These are phyloP conservation scores for Papiliotrema fonsecae DNA, from an alignment of 1,284 basidiomycete species.

Conservation along the genomic window DNA sequence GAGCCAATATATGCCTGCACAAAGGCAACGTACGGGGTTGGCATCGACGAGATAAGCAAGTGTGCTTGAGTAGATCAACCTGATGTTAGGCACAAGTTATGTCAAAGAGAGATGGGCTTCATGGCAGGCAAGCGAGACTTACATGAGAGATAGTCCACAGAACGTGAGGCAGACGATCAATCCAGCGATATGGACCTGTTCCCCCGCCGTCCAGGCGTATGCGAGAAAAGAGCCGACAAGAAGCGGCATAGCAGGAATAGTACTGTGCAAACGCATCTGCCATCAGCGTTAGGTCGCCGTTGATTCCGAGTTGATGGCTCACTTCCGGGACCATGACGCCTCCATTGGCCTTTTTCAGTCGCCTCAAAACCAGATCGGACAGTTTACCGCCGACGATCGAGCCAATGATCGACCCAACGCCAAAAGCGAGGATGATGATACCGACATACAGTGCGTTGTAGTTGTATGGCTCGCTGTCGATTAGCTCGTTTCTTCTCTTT, in stretches of 20 bases:
- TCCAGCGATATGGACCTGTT: conserved; percentile 58
- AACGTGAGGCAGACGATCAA: conserved; percentile 57
- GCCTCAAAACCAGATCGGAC: conserved; percentile 62
- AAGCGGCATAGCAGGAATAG: conserved; percentile 49
- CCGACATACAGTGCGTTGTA: conserved; percentile 70
- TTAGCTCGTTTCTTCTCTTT: not conserved
- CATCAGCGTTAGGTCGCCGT: not conserved
- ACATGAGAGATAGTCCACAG: conserved; percentile 69
- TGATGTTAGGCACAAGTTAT: conserved; percentile 9
- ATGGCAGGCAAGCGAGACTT: too few species aligned
- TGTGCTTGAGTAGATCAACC: conserved; percentile 41
- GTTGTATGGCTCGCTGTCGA: conserved; percentile 55
- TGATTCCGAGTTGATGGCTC: conserved; percentile 10
- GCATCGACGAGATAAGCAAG: conserved; percentile 63
- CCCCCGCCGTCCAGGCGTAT: conserved; percentile 70
- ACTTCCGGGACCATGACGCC: conserved; percentile 66
- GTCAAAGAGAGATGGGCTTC: not conserved
- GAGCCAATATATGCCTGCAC: too few species aligned
- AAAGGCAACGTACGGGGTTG: conserved; percentile 51
- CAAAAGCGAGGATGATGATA: conserved; percentile 68
- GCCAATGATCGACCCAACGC: conserved; percentile 63
- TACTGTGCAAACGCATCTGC: conserved; percentile 68
- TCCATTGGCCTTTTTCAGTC: conserved; percentile 58
- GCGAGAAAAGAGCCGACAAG: conserved; percentile 55
- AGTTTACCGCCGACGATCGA: conserved; percentile 70